These are phyloP conservation scores for Rosa multiflora DNA, from an alignment of 306 rosid genomes.

Conservation along the genomic window DNA sequence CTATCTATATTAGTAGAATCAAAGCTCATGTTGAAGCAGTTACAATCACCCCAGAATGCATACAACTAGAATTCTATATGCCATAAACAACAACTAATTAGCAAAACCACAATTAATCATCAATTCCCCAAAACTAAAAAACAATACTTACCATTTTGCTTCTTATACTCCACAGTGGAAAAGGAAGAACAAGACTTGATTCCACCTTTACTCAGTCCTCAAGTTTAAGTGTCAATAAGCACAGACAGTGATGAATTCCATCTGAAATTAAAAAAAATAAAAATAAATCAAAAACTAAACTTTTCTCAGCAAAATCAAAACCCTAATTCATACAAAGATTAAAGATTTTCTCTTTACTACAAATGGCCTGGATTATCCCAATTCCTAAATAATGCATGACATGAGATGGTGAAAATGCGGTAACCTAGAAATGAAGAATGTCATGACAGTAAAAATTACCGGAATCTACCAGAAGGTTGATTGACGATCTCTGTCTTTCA, in stretches of 20 bases:
- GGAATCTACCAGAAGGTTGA: neutral
- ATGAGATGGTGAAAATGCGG: conserved; percentile 3
- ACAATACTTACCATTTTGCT: conserved; percentile 27
- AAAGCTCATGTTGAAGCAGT: neutral
- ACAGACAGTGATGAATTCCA: neutral
- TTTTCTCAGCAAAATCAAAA: neutral
- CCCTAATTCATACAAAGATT: neutral
- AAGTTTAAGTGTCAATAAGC: neutral
- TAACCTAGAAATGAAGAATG: conserved; percentile 11
- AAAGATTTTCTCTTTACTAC: neutral
- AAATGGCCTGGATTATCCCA: neutral
- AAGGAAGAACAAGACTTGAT: neutral
- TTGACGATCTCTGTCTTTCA: neutral
- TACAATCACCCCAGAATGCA: neutral
- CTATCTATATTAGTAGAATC: neutral
- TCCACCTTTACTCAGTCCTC: conserved; percentile 1
- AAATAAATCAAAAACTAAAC: neutral
- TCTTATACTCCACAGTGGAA: neutral
- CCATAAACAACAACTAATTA: neutral
- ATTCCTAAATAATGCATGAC: conserved; percentile 1
- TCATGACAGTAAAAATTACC: neutral
- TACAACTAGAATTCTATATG: neutral
- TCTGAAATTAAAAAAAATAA: neutral
- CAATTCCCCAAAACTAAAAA: neutral
- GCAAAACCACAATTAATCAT: neutral